Evolutionary conservation across 2,329 filamentous ascomycete species (phyloP).

Genomic region (Xylariomycetidae sp.): DNA sequence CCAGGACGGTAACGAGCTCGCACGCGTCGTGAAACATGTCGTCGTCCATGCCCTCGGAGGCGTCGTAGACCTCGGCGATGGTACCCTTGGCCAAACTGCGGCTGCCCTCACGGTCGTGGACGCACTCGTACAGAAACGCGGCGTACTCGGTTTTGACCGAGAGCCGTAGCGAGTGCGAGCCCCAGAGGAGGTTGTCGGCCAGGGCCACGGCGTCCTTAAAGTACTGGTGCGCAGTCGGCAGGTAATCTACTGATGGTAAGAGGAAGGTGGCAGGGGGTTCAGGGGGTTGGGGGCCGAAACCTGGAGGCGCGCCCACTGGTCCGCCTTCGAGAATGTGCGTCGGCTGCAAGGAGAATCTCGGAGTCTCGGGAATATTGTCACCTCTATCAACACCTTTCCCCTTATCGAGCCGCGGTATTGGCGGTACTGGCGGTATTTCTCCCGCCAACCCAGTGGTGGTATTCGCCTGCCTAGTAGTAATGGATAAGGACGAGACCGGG

Average conservation of each 20-base stretch:
- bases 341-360: slow-evolving; percentile 41
- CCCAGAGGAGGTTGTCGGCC: slow-evolving; percentile 72
- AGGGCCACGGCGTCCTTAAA: slow-evolving; percentile 74
- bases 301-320: slow-evolving; percentile 53
- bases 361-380: slow-evolving; percentile 37
- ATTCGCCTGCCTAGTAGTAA: no score
- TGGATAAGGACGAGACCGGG: slow-evolving; percentile 65
- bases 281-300: slow-evolving; percentile 38
- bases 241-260: slow-evolving; percentile 73
- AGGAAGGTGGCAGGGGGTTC: slow-evolving; percentile 66
- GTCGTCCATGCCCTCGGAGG: slow-evolving; percentile 88
- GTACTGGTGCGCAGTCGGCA: slow-evolving; percentile 73
- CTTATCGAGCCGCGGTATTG: slow-evolving; percentile 5
- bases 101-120: slow-evolving; percentile 74
- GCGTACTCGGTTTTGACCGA: slow-evolving; percentile 90
- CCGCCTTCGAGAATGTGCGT: slow-evolving; percentile 52
- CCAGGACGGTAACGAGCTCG: slow-evolving; percentile 78
- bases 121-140: slow-evolving; percentile 89
- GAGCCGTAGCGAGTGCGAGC: slow-evolving; percentile 82
- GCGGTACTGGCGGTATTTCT: slow-evolving; percentile 17
- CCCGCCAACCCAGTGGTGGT: slow-evolving; percentile 52
- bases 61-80: slow-evolving; percentile 87
- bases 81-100: slow-evolving; percentile 74
- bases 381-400: slow-evolving; percentile 39
- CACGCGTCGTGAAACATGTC: slow-evolving; percentile 92